Conservation (phyloP, 139 green algal species). For the Chlamydomonas sp. region DNA sequence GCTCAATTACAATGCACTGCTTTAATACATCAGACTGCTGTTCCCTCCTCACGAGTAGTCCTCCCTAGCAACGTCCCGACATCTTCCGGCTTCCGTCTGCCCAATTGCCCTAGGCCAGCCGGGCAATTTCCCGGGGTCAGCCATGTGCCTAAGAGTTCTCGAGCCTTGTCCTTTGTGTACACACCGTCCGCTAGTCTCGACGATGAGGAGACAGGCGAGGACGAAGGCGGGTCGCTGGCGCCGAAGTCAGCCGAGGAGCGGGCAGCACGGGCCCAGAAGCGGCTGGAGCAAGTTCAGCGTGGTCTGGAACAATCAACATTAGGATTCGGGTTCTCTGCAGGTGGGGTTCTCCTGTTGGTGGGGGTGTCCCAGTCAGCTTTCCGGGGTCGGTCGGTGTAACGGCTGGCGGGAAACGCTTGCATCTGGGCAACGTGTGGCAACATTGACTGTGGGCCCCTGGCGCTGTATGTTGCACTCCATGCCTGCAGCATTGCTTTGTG, state of each 20-base stretch:
- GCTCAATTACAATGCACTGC: too few relatives aligned
- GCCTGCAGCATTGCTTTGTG: too few relatives aligned
- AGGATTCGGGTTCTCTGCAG: constrained; percentile 59
- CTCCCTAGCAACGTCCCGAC: too few relatives aligned
- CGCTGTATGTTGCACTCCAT: neutral
- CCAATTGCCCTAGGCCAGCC: too few relatives aligned
- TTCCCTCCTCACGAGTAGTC: too few relatives aligned
- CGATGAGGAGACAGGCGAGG: neutral
- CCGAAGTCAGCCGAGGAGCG: constrained; percentile 10
- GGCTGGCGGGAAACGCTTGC: too few relatives aligned
- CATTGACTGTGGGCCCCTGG: neutral
- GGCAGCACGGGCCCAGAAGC: neutral
- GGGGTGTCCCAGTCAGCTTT: neutral
- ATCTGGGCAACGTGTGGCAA: neutral
- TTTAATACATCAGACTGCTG: too few relatives aligned
- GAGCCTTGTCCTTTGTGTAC: neutral
- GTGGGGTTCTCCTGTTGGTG: constrained; percentile 13
- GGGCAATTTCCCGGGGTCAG: too few relatives aligned
- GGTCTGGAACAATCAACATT: constrained; percentile 35
- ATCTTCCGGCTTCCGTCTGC: too few relatives aligned
- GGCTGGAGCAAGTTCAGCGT: constrained; percentile 12
- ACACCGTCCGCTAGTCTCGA: neutral
- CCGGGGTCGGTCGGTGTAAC: too few relatives aligned
- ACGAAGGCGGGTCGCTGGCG: neutral
- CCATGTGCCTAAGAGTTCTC: neutral